These are phyloP conservation scores for Pestalotiopsis sp. DNA, from an alignment of 2,329 filamentous ascomycete genomes.

Conservation along the genomic window DNA sequence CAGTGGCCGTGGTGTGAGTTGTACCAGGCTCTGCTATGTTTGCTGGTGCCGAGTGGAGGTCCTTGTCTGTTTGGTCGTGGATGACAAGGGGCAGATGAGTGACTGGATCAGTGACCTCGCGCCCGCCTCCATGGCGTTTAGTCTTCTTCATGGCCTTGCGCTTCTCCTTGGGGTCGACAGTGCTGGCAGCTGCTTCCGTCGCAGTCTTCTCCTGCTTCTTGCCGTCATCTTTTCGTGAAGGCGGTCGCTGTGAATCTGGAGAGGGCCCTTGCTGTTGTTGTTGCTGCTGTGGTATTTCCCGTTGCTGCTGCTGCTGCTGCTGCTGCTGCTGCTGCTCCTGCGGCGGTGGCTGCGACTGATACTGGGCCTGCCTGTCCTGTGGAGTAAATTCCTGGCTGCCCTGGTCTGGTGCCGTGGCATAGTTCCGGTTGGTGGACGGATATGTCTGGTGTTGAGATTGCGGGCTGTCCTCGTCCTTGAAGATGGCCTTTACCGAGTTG, in stretches of 20 bases:
- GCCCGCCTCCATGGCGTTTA: constrained; percentile 45
- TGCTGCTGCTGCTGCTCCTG: constrained; percentile 6
- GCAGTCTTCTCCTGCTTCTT: constrained; percentile 29
- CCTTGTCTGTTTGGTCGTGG: constrained; percentile 66
- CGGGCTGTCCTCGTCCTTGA: constrained; percentile 32
- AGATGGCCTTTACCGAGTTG: constrained; percentile 35
- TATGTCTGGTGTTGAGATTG: constrained; percentile 34
- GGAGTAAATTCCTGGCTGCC: not conserved
- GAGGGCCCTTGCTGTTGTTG: constrained; percentile 5
- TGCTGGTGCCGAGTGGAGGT: constrained; percentile 46
- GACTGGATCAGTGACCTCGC: constrained; percentile 70
- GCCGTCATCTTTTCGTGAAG: constrained; percentile 16
- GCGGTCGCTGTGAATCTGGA: constrained; percentile 11
- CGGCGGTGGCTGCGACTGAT: constrained; percentile 13
- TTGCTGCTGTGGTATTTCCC: constrained; percentile 6
- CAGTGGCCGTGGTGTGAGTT: constrained; percentile 38
- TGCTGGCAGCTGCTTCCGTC: constrained; percentile 36
- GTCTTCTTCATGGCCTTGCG: constrained; percentile 48
- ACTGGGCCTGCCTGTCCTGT: not conserved
- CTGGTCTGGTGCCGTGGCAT: constrained; percentile 14
- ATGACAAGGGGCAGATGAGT: constrained; percentile 70
- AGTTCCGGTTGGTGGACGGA: constrained; percentile 35
- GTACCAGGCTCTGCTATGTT: constrained; percentile 35
- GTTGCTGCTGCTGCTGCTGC: constrained; percentile 8
- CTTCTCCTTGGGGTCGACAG: constrained; percentile 44